Percentiles rank a stretch among this genome's conserved stretches.
Evolutionary conservation across 768 basidiomycete genomes (phyloP).

Genomic region (Leccinum truebloodii): DNA sequence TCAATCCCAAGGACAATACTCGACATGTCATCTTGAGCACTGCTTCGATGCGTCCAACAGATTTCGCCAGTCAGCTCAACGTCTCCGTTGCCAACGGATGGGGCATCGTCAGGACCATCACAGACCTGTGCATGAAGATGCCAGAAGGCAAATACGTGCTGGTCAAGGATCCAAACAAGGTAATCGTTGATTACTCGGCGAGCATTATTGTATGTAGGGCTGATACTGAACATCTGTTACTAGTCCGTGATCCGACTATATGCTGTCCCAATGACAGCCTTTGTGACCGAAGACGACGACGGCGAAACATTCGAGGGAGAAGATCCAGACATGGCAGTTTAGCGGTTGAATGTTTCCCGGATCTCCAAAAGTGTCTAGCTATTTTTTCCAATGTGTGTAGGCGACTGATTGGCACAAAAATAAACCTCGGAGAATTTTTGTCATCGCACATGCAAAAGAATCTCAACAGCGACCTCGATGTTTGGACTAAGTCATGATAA

Average conservation of each 20-base stretch:
- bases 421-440: neutral
- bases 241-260: slow-evolving; percentile 95
- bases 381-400: neutral
- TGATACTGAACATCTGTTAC: slow-evolving; percentile 16
- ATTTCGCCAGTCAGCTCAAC: slow-evolving; percentile 94
- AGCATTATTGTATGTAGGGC: neutral
- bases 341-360: slow-evolving; percentile 9
- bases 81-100: slow-evolving; percentile 95
- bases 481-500: slow-evolving; percentile 51
- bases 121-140: slow-evolving; percentile 94
- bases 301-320: slow-evolving; percentile 44
- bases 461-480: slow-evolving; percentile 82
- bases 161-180: slow-evolving; percentile 97
- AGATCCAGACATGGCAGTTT: slow-evolving; percentile 38
- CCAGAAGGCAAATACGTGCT: slow-evolving; percentile 98
- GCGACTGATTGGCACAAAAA: neutral
- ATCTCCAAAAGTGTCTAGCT: slow-evolving; percentile 9
- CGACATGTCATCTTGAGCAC: slow-evolving; percentile 96
- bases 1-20: slow-evolving; percentile 92
- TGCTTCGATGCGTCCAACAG: slow-evolving; percentile 89
- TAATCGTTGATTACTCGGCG: slow-evolving; percentile 37
- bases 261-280: slow-evolving; percentile 85
- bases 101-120: slow-evolving; percentile 96
- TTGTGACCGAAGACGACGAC: slow-evolving; percentile 82
- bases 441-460: slow-evolving; percentile 53